These are phyloP conservation scores for Pichia rugopelliculosa DNA, from an alignment of 805 yeast genomes.

Conservation along the genomic window DNA sequence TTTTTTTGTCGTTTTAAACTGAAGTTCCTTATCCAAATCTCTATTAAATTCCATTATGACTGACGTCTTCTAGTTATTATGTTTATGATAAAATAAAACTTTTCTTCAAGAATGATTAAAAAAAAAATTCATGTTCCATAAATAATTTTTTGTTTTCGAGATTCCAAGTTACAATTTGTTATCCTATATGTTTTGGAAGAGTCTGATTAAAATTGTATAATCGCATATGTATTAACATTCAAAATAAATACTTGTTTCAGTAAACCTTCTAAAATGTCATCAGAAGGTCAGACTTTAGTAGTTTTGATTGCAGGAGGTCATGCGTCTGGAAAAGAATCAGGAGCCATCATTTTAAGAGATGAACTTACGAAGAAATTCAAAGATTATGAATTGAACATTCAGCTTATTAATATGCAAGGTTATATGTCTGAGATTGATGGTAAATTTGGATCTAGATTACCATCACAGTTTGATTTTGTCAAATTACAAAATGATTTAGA, in stretches of 20 bases:
- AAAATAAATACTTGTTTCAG: neutral
- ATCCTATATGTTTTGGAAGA: too few relatives aligned
- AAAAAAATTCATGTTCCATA: too few relatives aligned
- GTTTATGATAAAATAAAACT: neutral
- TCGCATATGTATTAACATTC: neutral
- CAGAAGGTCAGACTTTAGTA: conserved; percentile 11
- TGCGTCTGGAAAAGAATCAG: conserved; percentile 28
- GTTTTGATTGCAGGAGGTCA: conserved; percentile 31
- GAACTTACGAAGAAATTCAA: conserved; percentile 19
- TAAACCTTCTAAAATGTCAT: neutral
- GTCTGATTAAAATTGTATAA: too few relatives aligned
- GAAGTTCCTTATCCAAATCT: conserved; percentile 50
- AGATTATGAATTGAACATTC: conserved; percentile 10
- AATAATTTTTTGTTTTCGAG: too few relatives aligned
- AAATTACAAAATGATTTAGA: conserved; percentile 17
- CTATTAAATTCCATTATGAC: conserved; percentile 49
- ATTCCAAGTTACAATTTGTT: too few relatives aligned
- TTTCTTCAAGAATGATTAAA: neutral
- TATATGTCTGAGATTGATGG: conserved; percentile 6
- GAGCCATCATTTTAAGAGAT: conserved; percentile 16
- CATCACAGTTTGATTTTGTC: conserved; percentile 36
- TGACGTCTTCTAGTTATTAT: neutral
- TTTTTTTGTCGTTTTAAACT: conserved; percentile 56
- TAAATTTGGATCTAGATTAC: conserved; percentile 19
- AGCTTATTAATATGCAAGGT: conserved; percentile 21